Evolutionary conservation across 257 asterid genomes (phyloP).

Genomic region (Datura wrightii): DNA sequence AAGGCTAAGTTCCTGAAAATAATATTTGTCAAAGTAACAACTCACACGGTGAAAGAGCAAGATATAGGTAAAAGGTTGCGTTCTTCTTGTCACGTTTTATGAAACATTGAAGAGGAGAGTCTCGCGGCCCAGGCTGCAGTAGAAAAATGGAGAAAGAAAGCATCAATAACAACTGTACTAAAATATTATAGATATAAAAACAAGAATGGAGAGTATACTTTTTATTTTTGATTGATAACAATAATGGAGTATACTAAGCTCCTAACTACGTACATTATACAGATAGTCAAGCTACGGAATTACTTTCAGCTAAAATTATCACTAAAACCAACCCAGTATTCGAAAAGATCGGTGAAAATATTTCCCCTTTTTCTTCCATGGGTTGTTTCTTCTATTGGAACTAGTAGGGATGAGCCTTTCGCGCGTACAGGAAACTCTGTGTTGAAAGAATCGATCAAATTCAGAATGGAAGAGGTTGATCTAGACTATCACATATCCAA

Average conservation of each 20-base stretch:
- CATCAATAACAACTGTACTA: background rate
- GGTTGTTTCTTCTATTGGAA: constrained; percentile 8
- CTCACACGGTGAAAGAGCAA: constrained; percentile 89
- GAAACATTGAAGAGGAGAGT: constrained; percentile 76
- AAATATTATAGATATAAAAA: background rate
- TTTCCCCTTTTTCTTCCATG: background rate
- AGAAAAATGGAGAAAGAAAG: constrained; percentile 14
- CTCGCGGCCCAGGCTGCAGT: constrained; percentile 93
- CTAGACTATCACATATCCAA: background rate
- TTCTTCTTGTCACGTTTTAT: constrained; percentile 96
- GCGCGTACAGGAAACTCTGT: background rate
- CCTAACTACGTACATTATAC: background rate
- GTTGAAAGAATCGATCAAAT: background rate
- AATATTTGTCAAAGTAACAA: constrained; percentile 21
- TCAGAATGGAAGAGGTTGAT: background rate
- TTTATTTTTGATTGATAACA: background rate
- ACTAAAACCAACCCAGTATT: background rate
- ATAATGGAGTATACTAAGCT: background rate
- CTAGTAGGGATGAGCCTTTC: background rate
- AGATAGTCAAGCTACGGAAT: background rate
- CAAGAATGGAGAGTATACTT: background rate
- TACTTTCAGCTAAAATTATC: background rate
- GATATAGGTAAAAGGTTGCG: constrained; percentile 72
- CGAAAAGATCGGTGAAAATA: background rate
- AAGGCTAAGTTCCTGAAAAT: constrained; percentile 12